Percentiles rank a stretch among this genome's conserved stretches.
phyloP scores from a whole-genome alignment of 164 flowering plant species.

The Magnolia changhungtana region DNA sequence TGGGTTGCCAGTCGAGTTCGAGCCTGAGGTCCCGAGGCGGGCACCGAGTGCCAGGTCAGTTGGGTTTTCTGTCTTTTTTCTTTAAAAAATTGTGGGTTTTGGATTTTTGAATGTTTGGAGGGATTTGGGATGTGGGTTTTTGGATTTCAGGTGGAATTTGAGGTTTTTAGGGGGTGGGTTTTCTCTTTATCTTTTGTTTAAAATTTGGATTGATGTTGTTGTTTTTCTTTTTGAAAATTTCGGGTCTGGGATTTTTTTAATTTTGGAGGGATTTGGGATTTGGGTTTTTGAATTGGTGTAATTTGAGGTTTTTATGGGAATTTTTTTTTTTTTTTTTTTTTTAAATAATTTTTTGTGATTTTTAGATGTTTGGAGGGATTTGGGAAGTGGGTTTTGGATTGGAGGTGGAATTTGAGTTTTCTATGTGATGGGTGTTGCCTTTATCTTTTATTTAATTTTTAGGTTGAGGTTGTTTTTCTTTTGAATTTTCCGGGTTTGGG shows the following conservation, averaged over 20 bases:
- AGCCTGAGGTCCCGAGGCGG: conserved; percentile 79
- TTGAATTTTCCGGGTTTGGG: neutral
- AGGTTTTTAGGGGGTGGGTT: conserved; percentile 1
- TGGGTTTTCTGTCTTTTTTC: neutral
- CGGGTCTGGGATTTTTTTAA: neutral
- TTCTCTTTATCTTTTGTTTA: neutral
- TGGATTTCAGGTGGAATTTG: neutral
- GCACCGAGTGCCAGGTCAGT: conserved; percentile 92
- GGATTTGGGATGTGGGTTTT: neutral
- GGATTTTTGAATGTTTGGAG: neutral
- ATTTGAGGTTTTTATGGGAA: neutral
- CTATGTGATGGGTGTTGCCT: neutral
- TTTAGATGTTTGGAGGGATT: neutral
- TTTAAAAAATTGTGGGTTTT: neutral
- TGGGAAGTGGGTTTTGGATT: neutral
- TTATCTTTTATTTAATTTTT: neutral
- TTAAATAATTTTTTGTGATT: neutral
- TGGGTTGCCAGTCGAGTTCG: conserved; percentile 91
- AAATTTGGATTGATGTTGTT: neutral
- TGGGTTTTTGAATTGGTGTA: neutral
- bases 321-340: too few relatives aligned
- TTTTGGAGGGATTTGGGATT: neutral
- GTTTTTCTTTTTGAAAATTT: neutral
- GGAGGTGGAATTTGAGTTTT: neutral
- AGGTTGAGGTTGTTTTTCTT: neutral